A percentile compares a stretch with the other conserved stretches of the same genome.
Evolutionary conservation across 805 yeast genomes (phyloP).

Genomic region (Zygoascus bituminiphila): DNA sequence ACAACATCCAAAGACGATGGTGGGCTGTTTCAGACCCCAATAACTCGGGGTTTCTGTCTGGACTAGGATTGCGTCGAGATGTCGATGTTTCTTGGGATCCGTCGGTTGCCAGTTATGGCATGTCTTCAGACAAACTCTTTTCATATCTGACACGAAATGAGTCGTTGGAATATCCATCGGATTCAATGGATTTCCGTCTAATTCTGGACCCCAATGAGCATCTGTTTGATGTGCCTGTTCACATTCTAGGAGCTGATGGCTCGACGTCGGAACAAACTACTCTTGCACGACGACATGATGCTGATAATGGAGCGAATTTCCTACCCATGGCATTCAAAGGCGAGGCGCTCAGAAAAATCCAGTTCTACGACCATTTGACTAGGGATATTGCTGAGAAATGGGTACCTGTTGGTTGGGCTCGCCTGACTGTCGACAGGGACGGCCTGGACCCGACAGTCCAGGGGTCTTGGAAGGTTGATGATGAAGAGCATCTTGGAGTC

Average conservation of each 20-base stretch:
- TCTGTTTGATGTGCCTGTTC: conserved; percentile 2
- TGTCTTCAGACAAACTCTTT: conserved; percentile 17
- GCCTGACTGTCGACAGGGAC: conserved; percentile 19
- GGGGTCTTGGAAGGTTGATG: conserved; percentile 29
- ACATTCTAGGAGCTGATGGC: conserved; percentile 12
- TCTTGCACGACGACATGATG: not conserved
- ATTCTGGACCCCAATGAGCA: conserved; percentile 17
- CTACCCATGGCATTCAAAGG: conserved; percentile 19
- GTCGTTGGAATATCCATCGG: conserved; percentile 19
- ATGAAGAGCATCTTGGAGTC: conserved; percentile 24
- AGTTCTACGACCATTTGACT: conserved; percentile 8
- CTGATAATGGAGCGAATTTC: not conserved
- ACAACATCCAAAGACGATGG: conserved; percentile 23
- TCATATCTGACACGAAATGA: conserved; percentile 19
- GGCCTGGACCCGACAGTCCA: conserved; percentile 14
- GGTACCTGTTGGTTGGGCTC: conserved; percentile 28
- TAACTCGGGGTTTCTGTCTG: not conserved
- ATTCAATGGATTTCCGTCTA: conserved; percentile 16
- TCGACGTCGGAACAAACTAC: conserved; percentile 1
- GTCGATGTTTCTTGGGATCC: not conserved
- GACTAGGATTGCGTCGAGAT: not conserved
- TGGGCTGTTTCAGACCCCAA: conserved; percentile 24
- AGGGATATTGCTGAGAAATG: conserved; percentile 13
- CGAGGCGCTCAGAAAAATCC: conserved; percentile 22
- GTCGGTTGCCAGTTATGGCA: not conserved